phyloP scores from a whole-genome alignment of 768 basidiomycete genomes.

The Agrocybe praecox region DNA sequence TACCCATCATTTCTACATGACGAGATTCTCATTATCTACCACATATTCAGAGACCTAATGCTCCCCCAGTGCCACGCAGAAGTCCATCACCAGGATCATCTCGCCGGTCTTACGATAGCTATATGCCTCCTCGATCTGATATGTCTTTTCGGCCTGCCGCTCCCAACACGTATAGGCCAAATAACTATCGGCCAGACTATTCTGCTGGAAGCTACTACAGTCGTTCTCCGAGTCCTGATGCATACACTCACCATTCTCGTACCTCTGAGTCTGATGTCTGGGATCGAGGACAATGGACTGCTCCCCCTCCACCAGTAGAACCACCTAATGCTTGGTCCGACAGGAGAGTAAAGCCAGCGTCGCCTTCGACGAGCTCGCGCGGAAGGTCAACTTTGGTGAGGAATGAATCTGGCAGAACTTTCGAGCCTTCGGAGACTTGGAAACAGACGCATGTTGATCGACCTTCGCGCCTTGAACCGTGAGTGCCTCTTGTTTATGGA shows the following conservation, averaged over 20 bases:
- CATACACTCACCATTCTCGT: conserved; percentile 40
- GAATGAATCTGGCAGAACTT: conserved; percentile 49
- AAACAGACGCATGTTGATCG: conserved; percentile 58
- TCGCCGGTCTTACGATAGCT: conserved; percentile 54
- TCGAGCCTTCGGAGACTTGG: conserved; percentile 77
- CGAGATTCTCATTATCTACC: conserved; percentile 13
- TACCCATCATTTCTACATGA: conserved; percentile 1
- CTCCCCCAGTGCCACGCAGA: conserved; percentile 39
- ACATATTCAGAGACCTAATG: conserved; percentile 34
- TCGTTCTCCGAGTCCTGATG: conserved; percentile 57
- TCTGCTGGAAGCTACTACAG: conserved; percentile 33
- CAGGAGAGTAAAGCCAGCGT: conserved; percentile 40
- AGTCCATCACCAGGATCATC: conserved; percentile 52
- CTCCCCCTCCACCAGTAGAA: conserved; percentile 27
- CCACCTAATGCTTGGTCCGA: conserved; percentile 39
- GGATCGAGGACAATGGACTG: conserved; percentile 48
- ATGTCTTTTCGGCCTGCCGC: conserved; percentile 40
- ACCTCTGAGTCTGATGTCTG: conserved; percentile 44
- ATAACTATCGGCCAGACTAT: conserved; percentile 37
- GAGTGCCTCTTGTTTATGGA: conserved; percentile 28
- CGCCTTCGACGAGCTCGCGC: conserved; percentile 33
- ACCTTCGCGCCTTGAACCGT: conserved; percentile 40
- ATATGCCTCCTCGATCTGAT: conserved; percentile 42
- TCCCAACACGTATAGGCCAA: conserved; percentile 45
- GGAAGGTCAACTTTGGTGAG: conserved; percentile 28